A percentile compares a stretch with the other conserved stretches of the same genome.
Conservation (phyloP, 1,139 yeast species). For the Sugiyamaella sp. region DNA sequence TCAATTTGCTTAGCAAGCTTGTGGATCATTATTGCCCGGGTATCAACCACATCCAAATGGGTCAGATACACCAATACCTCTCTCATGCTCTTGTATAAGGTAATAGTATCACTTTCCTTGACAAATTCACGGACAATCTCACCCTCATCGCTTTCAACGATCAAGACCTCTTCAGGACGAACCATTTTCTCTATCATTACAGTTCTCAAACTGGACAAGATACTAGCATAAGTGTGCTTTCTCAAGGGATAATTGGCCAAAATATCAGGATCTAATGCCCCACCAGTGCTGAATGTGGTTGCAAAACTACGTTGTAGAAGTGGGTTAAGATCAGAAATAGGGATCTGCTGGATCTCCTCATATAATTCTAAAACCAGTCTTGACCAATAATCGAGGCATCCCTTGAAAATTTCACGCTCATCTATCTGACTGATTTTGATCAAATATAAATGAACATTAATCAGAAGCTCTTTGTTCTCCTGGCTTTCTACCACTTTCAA, state of each 20-base stretch:
- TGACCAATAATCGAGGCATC: conserved; percentile 94
- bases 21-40: conserved; percentile 90
- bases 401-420: conserved; percentile 94
- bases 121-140: conserved; percentile 98
- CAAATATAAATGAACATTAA: conserved; percentile 77
- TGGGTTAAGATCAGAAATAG: conserved; percentile 71
- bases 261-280: conserved; percentile 84
- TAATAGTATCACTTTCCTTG: conserved; percentile 95
- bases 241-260: conserved; percentile 78
- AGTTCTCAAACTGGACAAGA: conserved; percentile 79
- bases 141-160: conserved; percentile 98
- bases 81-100: conserved; percentile 91
- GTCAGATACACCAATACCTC: conserved; percentile 94
- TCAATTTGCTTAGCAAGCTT: conserved; percentile 91
- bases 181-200: conserved; percentile 98
- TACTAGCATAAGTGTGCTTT: conserved; percentile 75
- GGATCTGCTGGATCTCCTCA: conserved; percentile 81
- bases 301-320: conserved; percentile 66
- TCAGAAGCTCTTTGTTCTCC: conserved; percentile 60
- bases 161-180: conserved; percentile 94
- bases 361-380: conserved; percentile 78
- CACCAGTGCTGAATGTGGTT: conserved; percentile 47
- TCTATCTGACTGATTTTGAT: conserved; percentile 87
- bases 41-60: conserved; percentile 91
- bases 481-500: conserved; percentile 70